These are phyloP conservation scores for Fonsecaea nubica DNA, from an alignment of 2,329 filamentous ascomycete species.

Conservation along the genomic window DNA sequence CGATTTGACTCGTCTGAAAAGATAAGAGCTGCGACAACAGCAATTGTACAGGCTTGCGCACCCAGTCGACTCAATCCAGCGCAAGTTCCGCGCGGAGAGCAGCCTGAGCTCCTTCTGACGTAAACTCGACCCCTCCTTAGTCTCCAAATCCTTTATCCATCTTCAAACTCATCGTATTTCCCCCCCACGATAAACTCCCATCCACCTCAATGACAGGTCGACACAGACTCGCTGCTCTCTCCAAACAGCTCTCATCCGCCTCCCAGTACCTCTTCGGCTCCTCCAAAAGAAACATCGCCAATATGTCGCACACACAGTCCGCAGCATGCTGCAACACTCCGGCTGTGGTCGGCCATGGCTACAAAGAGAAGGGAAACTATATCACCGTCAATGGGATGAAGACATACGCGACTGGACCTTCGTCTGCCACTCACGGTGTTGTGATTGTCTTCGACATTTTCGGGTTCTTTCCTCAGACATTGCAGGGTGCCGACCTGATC, in stretches of 20 bases:
- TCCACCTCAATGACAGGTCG: slow-evolving; percentile 28
- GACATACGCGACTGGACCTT: slow-evolving; percentile 66
- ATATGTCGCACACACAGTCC: slow-evolving; percentile 33
- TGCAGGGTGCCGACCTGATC: slow-evolving; percentile 69
- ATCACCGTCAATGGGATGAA: slow-evolving; percentile 66
- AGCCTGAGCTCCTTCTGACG: slow-evolving; percentile 9
- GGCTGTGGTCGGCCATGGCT: slow-evolving; percentile 32
- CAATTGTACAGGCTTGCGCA: background rate
- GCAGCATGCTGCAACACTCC: slow-evolving; percentile 37
- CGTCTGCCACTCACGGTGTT: slow-evolving; percentile 63
- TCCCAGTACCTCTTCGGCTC: slow-evolving; percentile 13
- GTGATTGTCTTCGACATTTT: slow-evolving; percentile 64
- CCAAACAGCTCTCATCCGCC: slow-evolving; percentile 29
- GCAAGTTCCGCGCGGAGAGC: background rate
- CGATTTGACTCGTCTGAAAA: background rate
- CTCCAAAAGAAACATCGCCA: slow-evolving; percentile 29
- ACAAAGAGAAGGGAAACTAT: slow-evolving; percentile 60
- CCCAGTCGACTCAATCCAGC: background rate
- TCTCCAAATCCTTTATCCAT: slow-evolving; percentile 7
- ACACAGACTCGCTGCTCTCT: slow-evolving; percentile 30
- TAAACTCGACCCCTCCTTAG: slow-evolving; percentile 2
- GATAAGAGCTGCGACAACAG: background rate
- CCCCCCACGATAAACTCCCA: background rate
- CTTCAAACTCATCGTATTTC: slow-evolving; percentile 4
- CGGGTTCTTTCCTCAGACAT: slow-evolving; percentile 67